Evolutionary conservation across 257 asterid genomes (phyloP).

Genomic region (Galeopsis tetrahit): DNA sequence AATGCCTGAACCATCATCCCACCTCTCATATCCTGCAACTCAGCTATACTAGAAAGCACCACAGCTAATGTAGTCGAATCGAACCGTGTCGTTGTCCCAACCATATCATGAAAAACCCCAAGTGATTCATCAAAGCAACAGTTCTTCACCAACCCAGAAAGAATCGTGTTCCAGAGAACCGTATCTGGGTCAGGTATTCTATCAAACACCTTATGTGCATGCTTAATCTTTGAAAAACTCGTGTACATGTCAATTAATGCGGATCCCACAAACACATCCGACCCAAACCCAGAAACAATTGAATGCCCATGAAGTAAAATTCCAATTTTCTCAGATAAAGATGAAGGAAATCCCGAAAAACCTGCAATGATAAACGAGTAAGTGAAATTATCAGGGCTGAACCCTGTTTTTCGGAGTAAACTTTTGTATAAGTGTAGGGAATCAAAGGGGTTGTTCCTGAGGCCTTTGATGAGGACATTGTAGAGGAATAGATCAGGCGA

Average conservation of each 20-base stretch:
- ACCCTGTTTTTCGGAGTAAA: conserved; percentile 45
- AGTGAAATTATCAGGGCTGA: conserved; percentile 76
- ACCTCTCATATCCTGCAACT: conserved; percentile 66
- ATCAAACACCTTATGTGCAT: conserved; percentile 79
- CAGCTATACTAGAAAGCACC: conserved; percentile 68
- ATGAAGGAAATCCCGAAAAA: conserved; percentile 50
- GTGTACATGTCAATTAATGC: conserved; percentile 66
- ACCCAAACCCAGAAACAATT: conserved; percentile 59
- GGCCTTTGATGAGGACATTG: conserved; percentile 83
- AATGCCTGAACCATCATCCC: conserved; percentile 81
- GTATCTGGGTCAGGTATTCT: conserved; percentile 68
- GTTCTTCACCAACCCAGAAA: conserved; percentile 81
- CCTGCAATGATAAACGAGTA: conserved; percentile 68
- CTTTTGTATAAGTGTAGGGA: conserved; percentile 53
- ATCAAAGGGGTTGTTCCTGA: conserved; percentile 49
- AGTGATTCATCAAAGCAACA: conserved; percentile 55
- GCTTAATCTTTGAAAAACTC: conserved; percentile 45
- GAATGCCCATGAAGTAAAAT: conserved; percentile 79
- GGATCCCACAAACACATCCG: conserved; percentile 84
- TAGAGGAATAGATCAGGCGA: conserved; percentile 80
- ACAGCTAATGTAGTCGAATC: conserved; percentile 82
- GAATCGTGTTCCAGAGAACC: conserved; percentile 82
- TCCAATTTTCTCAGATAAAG: conserved; percentile 46
- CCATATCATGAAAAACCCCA: conserved; percentile 50
- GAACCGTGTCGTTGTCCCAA: conserved; percentile 41